These are phyloP conservation scores for Tilletia caries DNA, from an alignment of 1,284 basidiomycete genomes.

Conservation along the genomic window DNA sequence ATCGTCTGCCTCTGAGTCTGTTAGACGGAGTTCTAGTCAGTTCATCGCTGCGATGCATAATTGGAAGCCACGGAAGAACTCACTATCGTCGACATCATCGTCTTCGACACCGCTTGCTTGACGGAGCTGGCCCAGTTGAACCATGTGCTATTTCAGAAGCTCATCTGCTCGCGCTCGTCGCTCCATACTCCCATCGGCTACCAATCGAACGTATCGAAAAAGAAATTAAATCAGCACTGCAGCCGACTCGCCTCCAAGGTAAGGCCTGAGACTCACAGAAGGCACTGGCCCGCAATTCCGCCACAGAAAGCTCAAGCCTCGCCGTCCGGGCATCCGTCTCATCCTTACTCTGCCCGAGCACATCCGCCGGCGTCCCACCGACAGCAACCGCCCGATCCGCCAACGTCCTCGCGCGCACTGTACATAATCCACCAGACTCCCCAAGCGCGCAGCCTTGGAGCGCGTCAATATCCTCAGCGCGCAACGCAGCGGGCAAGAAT, in stretches of 20 bases:
- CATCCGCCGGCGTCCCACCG: slow-evolving; percentile 43
- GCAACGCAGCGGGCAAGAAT: slow-evolving; percentile 30
- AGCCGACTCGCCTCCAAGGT: too few relatives aligned
- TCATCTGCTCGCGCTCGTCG: slow-evolving; percentile 40
- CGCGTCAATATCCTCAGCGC: slow-evolving; percentile 40
- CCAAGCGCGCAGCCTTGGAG: slow-evolving; percentile 31
- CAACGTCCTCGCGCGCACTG: slow-evolving; percentile 33
- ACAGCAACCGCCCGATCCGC: slow-evolving; percentile 31
- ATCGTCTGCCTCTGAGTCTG: slow-evolving; percentile 17
- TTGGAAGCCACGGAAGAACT: too few relatives aligned
- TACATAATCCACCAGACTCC: slow-evolving; percentile 39
- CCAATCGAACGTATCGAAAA: too few relatives aligned
- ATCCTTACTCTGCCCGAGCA: slow-evolving; percentile 30
- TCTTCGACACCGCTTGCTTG: slow-evolving; percentile 37
- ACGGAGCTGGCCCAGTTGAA: slow-evolving; percentile 43
- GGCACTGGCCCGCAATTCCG: slow-evolving; percentile 32
- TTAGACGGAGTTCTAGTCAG: slow-evolving; percentile 35
- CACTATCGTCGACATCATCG: slow-evolving; percentile 27
- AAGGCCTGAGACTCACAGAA: too few relatives aligned
- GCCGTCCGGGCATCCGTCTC: slow-evolving; percentile 37
- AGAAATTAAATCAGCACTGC: too few relatives aligned
- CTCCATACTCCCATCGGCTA: slow-evolving; percentile 38
- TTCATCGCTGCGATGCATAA: too few relatives aligned
- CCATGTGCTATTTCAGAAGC: slow-evolving; percentile 40
- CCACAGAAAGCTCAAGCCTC: slow-evolving; percentile 41